Base-by-base conservation (phyloP, 495 filamentous ascomycete genomes). In the Xylaria flabelliformis region DNA sequence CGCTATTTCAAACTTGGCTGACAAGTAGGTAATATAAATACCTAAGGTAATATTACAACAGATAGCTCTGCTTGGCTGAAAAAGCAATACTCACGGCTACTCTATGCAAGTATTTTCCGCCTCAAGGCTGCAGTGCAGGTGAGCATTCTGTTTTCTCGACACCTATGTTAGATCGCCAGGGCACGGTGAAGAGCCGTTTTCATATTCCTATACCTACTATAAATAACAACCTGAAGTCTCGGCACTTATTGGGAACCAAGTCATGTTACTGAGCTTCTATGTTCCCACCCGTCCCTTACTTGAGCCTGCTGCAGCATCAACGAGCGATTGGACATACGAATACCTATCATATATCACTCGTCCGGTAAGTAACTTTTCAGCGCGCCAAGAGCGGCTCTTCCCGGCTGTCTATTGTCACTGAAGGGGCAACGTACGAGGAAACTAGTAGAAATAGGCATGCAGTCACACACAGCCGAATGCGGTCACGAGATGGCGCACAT, bases 391-490 rank as follows among this genome's bases (percentile, higher is more conserved):
- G 39, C 62, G 69, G 50, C 63, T 67, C 62, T 46, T 61, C 63
- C 70, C 61, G 70, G 36, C 46, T 44, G 17, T 19, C 34, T 46
- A 32, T 46, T 64, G n/a, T 42, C 36, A 46, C 55, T 51, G 44
- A 24, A n/a, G 44, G 59, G 59, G 48, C 42, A 64, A 51, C 36
- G 48, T 51, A 71, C 44, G 63, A 58, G 58, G 32, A 51, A 26
- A 34, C 44, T 34, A 70, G 36, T 46, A 66, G 53, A 17, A 48
- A 32, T 56, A 12, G 63, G 72, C 72, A 79, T 77, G 77, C 77
- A 77, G 74, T 78, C 77, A 77, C 77, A 79, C 77, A 77, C 77
- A 79, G 76, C 74, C 69, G 62, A 48, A 70, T 63, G 55, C 73
- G 70, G 75, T 79, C 77, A 79, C 77, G 56, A 68, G 71, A 69